Evolutionary conservation across 176 grass and related monocot genomes (phyloP).

Genomic region (Musa beccarii): DNA sequence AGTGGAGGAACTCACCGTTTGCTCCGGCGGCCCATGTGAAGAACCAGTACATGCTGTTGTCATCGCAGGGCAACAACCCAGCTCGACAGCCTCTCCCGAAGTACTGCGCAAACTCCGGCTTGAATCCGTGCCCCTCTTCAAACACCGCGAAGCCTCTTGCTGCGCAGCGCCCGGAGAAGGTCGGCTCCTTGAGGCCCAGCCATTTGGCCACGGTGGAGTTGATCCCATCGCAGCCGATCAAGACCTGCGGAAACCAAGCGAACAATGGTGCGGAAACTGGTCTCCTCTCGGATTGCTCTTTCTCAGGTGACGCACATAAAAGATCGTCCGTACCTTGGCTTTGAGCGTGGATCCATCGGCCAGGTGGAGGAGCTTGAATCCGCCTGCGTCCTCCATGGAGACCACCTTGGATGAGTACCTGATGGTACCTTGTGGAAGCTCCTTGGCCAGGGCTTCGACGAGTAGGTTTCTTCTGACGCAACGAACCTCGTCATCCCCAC

Average conservation of each 20-base stretch:
- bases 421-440: constrained; percentile 46
- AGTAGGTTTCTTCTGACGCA: constrained; percentile 52
- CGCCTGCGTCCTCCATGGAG: constrained; percentile 36
- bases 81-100: constrained; percentile 32
- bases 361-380: constrained; percentile 42
- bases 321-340: constrained; percentile 39
- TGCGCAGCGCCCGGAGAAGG: constrained; percentile 31
- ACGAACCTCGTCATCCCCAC: constrained; percentile 25
- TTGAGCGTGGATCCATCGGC: constrained; percentile 41
- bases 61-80: constrained; percentile 41
- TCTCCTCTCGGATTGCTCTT: neutral
- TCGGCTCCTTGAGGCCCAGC: constrained; percentile 39
- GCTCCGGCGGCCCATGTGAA: constrained; percentile 43
- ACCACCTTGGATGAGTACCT: constrained; percentile 69
- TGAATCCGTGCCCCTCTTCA: constrained; percentile 39
- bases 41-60: constrained; percentile 63
- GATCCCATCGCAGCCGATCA: constrained; percentile 59
- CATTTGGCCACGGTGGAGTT: constrained; percentile 67
- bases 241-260: constrained; percentile 26
- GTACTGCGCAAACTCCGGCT: constrained; percentile 34
- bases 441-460: constrained; percentile 32
- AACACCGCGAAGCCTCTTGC: constrained; percentile 42
- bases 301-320: too few relatives aligned
- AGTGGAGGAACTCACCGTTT: constrained; percentile 1
- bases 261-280: neutral